These are phyloP conservation scores for Picea abies DNA, from an alignment of 83 land plant genomes.

Conservation along the genomic window DNA sequence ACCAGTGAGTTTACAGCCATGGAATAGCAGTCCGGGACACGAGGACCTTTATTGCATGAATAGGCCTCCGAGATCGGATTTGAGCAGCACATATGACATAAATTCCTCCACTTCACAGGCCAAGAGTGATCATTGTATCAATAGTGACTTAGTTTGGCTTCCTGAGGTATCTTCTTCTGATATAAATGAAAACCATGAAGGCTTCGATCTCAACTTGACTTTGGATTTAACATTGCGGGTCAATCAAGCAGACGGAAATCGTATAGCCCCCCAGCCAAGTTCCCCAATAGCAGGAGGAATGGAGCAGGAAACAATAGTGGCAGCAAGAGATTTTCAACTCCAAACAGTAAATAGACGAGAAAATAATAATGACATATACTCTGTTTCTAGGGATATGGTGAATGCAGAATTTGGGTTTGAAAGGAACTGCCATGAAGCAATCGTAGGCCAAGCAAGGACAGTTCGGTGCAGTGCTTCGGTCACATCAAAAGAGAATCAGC, in stretches of 20 bases:
- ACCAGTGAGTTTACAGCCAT: not conserved
- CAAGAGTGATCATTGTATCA: not conserved
- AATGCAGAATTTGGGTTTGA: not conserved
- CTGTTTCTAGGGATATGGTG: not conserved
- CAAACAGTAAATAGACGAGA: too few relatives aligned
- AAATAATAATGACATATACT: not conserved
- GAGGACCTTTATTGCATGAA: not conserved
- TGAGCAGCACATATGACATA: not conserved
- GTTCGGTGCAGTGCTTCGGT: not conserved
- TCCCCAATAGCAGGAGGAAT: not conserved
- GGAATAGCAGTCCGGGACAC: not conserved
- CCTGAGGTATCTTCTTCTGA: not conserved
- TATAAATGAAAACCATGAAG: not conserved
- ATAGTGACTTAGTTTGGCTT: not conserved
- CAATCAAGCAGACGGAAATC: not conserved
- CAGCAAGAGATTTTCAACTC: not conserved
- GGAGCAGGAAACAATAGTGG: not conserved
- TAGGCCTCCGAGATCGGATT: slow-evolving; percentile 5
- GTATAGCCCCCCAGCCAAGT: not conserved
- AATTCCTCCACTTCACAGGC: not conserved
- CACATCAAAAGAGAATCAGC: not conserved
- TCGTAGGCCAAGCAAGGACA: not conserved
- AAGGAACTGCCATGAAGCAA: slow-evolving; percentile 11
- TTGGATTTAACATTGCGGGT: slow-evolving; percentile 9
- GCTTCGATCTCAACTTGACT: not conserved